Base-by-base conservation (phyloP, 1,284 basidiomycete species). In the Moesziomyces sp. region DNA sequence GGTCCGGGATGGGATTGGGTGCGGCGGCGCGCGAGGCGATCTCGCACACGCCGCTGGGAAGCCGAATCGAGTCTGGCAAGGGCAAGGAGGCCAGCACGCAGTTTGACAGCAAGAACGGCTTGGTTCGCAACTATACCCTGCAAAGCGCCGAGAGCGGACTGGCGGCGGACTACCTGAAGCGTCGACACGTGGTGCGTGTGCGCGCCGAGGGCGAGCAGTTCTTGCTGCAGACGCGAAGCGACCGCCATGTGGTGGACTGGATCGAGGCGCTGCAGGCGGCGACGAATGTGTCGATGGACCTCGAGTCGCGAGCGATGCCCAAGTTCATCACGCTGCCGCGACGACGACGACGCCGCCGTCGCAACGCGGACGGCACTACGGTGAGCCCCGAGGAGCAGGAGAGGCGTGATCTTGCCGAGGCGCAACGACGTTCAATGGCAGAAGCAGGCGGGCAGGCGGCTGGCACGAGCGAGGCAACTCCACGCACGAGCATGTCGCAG, bases 121-220 rank as follows among this genome's bases (percentile, higher is more conserved):
- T 89, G 33, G 64, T 88, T 30, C 86, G 87, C 64, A 85, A 87
- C 54, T 99, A 97, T 85, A 90, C 93, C 26, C 86, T 99, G 77
- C 94, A 97, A 83, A 85, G 91, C 63, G 93, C 94, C 18, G 95
- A 98, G 86, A 92, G 91, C 65, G 96, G 96, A 23, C 85, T 98
- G 16, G 97, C 94, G 21, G 95, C 93, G 55, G 96, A 99, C 85
- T 99, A 99, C 85, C 72, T 90, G 77, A 99, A 99, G 88, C 88
- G 94, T 69, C 91, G 90, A 86, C 93, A 98, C 84, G 94, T 98
- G 42, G 94, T 99, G n/a, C 88, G 96, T 26, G 89, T 98, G 35
- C 87, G 97, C 59, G 87, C 93, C 76, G 94, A 96, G 83, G 95
- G 95, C 14, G 93, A 99, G 86, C 96, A 99, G 86, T 99, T 99